Conservation (phyloP, 2,329 filamentous ascomycete species). For the Geoglossum cookeanum region DNA sequence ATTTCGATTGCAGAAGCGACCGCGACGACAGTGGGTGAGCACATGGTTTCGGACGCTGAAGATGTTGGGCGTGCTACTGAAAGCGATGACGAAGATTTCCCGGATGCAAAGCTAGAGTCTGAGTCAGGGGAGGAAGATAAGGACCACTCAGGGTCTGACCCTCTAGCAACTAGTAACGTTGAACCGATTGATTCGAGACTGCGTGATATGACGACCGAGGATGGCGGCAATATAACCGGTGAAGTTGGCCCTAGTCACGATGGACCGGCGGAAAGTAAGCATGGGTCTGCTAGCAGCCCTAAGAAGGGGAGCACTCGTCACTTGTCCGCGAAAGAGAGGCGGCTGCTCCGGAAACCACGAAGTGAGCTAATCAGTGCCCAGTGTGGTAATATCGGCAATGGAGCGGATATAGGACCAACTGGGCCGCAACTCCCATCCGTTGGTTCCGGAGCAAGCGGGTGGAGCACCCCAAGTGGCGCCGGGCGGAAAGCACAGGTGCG, state of each 20-base stretch:
- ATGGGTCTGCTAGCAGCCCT: not conserved
- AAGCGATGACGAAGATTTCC: conserved; percentile 25
- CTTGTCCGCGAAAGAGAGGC: conserved; percentile 26
- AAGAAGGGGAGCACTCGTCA: conserved; percentile 12
- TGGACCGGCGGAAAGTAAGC: not conserved
- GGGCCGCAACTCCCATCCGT: not conserved
- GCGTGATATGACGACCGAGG: not conserved
- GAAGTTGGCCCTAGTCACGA: not conserved
- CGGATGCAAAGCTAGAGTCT: conserved; percentile 19
- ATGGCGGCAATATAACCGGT: not conserved
- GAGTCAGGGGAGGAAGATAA: conserved; percentile 4
- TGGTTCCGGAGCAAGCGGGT: not conserved
- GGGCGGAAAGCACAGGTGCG: conserved; percentile 25
- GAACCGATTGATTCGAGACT: not conserved
- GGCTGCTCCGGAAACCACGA: conserved; percentile 15
- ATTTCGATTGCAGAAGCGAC: not conserved
- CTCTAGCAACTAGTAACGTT: not conserved
- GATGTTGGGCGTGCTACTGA: conserved; percentile 14
- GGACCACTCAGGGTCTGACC: not conserved
- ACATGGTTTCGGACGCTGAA: conserved; percentile 6
- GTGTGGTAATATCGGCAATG: conserved; percentile 6
- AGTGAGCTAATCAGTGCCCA: conserved; percentile 6
- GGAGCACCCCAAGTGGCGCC: not conserved
- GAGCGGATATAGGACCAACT: conserved; percentile 7
- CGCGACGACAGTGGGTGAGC: conserved; percentile 5